Base-by-base conservation (phyloP, 768 basidiomycete species). In the Russula earlei region DNA sequence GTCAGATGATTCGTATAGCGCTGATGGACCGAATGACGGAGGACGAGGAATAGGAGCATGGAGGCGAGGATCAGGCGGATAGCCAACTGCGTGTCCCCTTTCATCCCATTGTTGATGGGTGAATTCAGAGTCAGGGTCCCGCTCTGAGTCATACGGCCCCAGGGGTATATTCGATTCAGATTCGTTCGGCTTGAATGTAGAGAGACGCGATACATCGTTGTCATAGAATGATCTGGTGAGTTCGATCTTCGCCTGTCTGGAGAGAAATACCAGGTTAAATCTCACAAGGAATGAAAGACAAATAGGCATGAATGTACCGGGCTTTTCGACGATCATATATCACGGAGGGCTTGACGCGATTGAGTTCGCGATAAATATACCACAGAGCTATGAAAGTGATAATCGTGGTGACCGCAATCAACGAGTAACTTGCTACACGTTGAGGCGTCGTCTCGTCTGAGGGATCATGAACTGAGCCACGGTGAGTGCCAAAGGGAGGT, bases 321-420 rank as follows among this genome's bases (percentile, higher is more conserved):
- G 83, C 84, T 66, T 88, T 87, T 43, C 85, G 79, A 37, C 83
- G 73, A 11, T 75, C 79, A 55, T 86, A 80, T 49, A 90, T 81
- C n/a, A 89, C 76, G 3, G 70, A 67, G 5, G 81, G 79, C 64
- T 87, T 89, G 34, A 75, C 80, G 51, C 74, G 71, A 67, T 82
- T 80, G 79, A 95, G 88, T 67, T 82, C 66, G 50, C 68, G 75
- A 61, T 78, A 78, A 62, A 95, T 88, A 67, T 87, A 94, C 87
- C 88, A 93, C 75, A 87, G 84, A 0, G 92, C 86, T 24, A 71
- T 67, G 49, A 87, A 44, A 0, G 92, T 93, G 60, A 94, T 79
- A 19, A 90, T 40, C 36, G 82, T 66, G 0, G 90, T 90, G 37
- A 86, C 51, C 6, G 66, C 84, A 27, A 91, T 69, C 4, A 93